These are phyloP conservation scores for Paecilomyces dactylethromorphus DNA, from an alignment of 2,329 filamentous ascomycete species.

Conservation along the genomic window DNA sequence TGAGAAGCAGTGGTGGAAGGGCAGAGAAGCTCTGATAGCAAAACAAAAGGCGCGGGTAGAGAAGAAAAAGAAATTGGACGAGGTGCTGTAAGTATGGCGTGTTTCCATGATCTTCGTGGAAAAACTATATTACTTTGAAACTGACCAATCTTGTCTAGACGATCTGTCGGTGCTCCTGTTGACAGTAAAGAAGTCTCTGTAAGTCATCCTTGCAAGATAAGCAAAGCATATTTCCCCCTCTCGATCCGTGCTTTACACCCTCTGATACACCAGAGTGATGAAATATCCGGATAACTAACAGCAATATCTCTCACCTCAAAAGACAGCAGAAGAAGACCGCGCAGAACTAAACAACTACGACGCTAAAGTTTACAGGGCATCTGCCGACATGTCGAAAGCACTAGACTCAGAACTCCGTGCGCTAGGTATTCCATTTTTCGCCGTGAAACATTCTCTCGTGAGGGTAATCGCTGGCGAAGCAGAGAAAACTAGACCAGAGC, in stretches of 20 bases:
- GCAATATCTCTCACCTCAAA: not conserved
- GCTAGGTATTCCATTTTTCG: slow-evolving; percentile 57
- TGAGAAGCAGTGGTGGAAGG: slow-evolving; percentile 55
- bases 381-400: slow-evolving; percentile 52
- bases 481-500: not conserved
- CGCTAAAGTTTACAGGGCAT: slow-evolving; percentile 56
- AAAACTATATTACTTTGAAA: not conserved
- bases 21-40: slow-evolving; percentile 44
- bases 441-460: slow-evolving; percentile 41
- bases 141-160: slow-evolving; percentile 22
- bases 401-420: slow-evolving; percentile 50
- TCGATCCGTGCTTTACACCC: too few species aligned
- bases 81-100: slow-evolving; percentile 44
- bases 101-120: not conserved
- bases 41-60: slow-evolving; percentile 47
- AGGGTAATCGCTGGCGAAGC: not conserved
- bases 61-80: slow-evolving; percentile 49
- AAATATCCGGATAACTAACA: not conserved
- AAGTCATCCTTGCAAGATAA: slow-evolving; percentile 6
- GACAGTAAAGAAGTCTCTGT: slow-evolving; percentile 25
- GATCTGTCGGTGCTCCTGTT: slow-evolving; percentile 39
- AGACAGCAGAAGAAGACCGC: slow-evolving; percentile 42
- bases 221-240: not conserved
- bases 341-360: slow-evolving; percentile 55
- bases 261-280: too few species aligned